Evolutionary conservation across 176 grass and related monocot genomes (phyloP), one percentile per base, ranked within the genome.

Genomic region (Triticum turgidum): DNA sequence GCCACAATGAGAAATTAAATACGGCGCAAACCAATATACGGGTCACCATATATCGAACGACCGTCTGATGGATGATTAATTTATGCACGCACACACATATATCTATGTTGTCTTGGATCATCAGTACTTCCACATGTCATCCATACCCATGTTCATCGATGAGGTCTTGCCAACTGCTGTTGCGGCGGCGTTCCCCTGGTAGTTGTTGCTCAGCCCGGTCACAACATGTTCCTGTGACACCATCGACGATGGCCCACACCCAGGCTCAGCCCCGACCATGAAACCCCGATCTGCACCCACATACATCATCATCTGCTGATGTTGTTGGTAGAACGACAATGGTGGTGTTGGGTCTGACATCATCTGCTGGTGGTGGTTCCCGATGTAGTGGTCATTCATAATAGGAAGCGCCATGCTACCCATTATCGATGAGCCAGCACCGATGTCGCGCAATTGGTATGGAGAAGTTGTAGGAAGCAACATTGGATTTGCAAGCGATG

Each of bases 41-140:
- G 4, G 17, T 37, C 4, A 17, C 3, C 18, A 20, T 69, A 38
- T 38, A 18, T 70, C 32, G 15, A 69, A 15, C 15, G 37, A 9
- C 3, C 7, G 15, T 18, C 0, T 5, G 1, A 4, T 33, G 44
- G 25, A 65, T 30, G 25, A 30, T 30, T 1, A 58, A 20, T 58
- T 56, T 20, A 58, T 7, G 17, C 65, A 67, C 10, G 4, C 61
- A n/a, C 3, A 11, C 20, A 44, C 6, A 80, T 59, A 8, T 20
- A 17, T 9, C 7, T 39, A 39, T 39, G 38, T 39, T 39, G 4
- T 51, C 14, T 51, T 52, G 49, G 49, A 52, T 32, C 8, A 27
- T 69, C 11, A 85, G 22, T 65, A 73, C 15, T 73, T 88, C 70
- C 76, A 85, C 1, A 70, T 56, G 51, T 20, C 42, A 33, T 80